Conservation (phyloP, 345 rosid genomes). For the Hibiscus trionum region DNA sequence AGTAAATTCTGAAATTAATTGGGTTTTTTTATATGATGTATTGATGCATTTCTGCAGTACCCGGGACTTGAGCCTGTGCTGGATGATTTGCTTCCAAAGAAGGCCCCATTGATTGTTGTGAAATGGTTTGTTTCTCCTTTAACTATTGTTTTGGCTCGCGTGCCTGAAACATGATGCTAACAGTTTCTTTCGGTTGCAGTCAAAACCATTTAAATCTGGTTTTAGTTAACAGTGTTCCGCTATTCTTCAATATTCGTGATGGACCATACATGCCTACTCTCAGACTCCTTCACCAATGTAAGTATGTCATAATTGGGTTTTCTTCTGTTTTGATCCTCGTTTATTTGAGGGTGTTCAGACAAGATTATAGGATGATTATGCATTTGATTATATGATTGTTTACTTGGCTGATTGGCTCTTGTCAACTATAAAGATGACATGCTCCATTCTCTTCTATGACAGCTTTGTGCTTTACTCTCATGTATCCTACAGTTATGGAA, state of each 20-base stretch:
- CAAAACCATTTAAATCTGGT: slow-evolving; percentile 93
- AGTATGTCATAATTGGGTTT: slow-evolving; percentile 9
- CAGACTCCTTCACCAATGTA: slow-evolving; percentile 94
- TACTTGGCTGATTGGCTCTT: not conserved
- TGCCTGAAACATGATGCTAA: not conserved
- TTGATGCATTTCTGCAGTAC: slow-evolving; percentile 43
- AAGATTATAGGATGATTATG: not conserved
- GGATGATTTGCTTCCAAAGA: slow-evolving; percentile 97
- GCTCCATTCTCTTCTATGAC: not conserved
- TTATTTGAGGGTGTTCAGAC: slow-evolving; percentile 2
- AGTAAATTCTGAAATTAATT: not conserved
- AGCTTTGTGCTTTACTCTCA: not conserved
- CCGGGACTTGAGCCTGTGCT: slow-evolving; percentile 89
- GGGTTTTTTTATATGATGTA: not conserved
- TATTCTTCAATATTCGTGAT: slow-evolving; percentile 91
- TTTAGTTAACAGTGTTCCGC: slow-evolving; percentile 80
- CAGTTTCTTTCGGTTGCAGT: slow-evolving; percentile 38
- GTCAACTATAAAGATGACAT: not conserved
- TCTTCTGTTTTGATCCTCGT: not conserved
- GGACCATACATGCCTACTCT: slow-evolving; percentile 99
- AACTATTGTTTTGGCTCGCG: not conserved
- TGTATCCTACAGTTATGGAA: not conserved
- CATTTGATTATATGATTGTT: not conserved
- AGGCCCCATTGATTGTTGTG: slow-evolving; percentile 73
- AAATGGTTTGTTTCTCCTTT: slow-evolving; percentile 58